Conservation (phyloP, 1,284 basidiomycete genomes). For the Lentinula novae-zelandiae region DNA sequence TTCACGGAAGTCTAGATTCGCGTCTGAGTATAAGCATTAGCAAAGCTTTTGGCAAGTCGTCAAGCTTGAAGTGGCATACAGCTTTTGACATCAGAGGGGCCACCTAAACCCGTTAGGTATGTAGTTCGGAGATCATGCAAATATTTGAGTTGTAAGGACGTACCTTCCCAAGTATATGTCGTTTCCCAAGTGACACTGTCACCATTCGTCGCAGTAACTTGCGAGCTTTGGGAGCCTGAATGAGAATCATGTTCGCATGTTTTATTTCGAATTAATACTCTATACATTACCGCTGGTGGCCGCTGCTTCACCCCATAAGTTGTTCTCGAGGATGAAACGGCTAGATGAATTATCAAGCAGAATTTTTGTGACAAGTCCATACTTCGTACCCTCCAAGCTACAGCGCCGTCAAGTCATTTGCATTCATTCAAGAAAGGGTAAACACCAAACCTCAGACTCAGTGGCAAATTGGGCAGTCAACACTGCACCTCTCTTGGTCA, state of each 20-base stretch:
- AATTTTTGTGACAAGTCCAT: background rate
- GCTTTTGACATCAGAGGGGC: constrained; percentile 28
- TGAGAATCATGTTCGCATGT: background rate
- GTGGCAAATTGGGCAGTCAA: constrained; percentile 26
- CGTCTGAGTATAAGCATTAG: constrained; percentile 18
- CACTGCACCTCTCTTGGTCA: constrained; percentile 25
- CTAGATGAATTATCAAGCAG: constrained; percentile 8
- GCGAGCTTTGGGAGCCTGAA: constrained; percentile 27
- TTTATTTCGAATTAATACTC: background rate
- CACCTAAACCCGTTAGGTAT: constrained; percentile 7
- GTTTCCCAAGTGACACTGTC: constrained; percentile 28
- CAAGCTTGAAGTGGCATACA: constrained; percentile 20
- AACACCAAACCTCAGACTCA: constrained; percentile 24
- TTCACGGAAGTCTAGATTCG: constrained; percentile 27
- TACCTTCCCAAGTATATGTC: constrained; percentile 28
- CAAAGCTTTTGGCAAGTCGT: background rate
- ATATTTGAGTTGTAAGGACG: background rate
- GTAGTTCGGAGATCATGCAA: background rate
- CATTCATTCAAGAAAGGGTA: background rate
- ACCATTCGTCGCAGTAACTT: constrained; percentile 24
- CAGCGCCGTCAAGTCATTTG: background rate
- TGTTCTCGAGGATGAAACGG: constrained; percentile 29
- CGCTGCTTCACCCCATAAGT: constrained; percentile 27
- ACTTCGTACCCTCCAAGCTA: constrained; percentile 5
- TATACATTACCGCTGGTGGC: constrained; percentile 22